These are phyloP conservation scores for Suhomyces atakaporum DNA, from an alignment of 1,139 yeast species.

Conservation along the genomic window DNA sequence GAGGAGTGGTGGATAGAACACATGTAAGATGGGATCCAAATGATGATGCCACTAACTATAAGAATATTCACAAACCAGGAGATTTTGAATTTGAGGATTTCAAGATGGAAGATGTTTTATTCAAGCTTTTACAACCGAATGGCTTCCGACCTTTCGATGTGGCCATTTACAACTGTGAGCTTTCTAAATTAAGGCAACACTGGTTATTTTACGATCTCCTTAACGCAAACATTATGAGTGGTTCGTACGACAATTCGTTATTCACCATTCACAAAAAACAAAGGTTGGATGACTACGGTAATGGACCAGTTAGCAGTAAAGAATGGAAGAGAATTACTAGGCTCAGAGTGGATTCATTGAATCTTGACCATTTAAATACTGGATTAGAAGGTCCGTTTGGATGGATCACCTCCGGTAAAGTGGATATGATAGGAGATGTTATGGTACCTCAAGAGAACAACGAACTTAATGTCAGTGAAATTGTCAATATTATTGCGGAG, in stretches of 20 bases:
- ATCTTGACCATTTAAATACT: slow-evolving; percentile 83
- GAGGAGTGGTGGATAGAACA: slow-evolving; percentile 91
- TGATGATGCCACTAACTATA: slow-evolving; percentile 81
- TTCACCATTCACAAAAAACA: slow-evolving; percentile 88
- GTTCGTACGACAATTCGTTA: slow-evolving; percentile 88
- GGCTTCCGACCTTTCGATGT: slow-evolving; percentile 83
- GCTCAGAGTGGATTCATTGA: slow-evolving; percentile 78
- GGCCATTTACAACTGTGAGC: slow-evolving; percentile 81
- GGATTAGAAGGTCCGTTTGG: slow-evolving; percentile 96
- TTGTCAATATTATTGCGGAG: slow-evolving; percentile 42
- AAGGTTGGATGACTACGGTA: slow-evolving; percentile 46
- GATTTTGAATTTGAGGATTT: slow-evolving; percentile 90
- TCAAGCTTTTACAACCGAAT: slow-evolving; percentile 78
- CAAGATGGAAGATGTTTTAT: slow-evolving; percentile 79
- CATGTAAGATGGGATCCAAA: slow-evolving; percentile 81
- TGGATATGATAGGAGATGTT: slow-evolving; percentile 90
- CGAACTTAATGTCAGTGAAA: slow-evolving; percentile 42
- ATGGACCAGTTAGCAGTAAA: slow-evolving; percentile 7
- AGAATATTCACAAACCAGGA: slow-evolving; percentile 74
- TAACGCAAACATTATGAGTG: slow-evolving; percentile 83
- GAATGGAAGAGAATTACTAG: slow-evolving; percentile 72
- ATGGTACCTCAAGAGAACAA: slow-evolving; percentile 70
- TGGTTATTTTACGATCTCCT: slow-evolving; percentile 89
- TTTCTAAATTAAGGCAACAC: slow-evolving; percentile 79
- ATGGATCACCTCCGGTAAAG: slow-evolving; percentile 91